A percentile compares a stretch with the other conserved stretches of the same genome.
phyloP scores from a whole-genome alignment of 345 rosid species.

The Eucalyptus dawsonii region DNA sequence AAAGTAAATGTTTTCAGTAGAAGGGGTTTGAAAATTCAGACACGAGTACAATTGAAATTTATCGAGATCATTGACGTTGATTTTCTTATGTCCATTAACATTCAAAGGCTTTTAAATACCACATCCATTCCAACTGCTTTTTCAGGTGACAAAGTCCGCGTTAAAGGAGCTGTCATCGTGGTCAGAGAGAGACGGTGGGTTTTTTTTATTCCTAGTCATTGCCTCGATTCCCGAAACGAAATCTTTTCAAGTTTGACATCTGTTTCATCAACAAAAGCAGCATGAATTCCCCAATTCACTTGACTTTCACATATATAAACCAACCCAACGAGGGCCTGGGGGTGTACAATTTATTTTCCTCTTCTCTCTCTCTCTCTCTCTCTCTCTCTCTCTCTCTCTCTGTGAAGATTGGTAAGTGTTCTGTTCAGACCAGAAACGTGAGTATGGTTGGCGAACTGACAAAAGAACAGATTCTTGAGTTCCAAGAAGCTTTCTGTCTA shows the following conservation, averaged over 20 bases:
- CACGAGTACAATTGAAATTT: neutral
- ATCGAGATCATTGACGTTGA: neutral
- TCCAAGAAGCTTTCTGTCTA: slow-evolving; percentile 58
- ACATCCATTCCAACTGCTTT: neutral
- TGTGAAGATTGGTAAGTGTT: neutral
- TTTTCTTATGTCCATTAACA: neutral
- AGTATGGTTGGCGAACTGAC: neutral
- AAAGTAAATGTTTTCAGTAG: neutral
- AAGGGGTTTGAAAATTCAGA: neutral
- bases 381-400: neutral
- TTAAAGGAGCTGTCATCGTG: neutral
- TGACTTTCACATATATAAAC: neutral
- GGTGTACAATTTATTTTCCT: neutral
- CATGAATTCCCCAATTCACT: neutral
- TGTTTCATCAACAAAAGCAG: neutral
- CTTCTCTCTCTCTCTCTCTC: neutral
- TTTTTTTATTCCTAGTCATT: neutral
- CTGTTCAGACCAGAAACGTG: neutral
- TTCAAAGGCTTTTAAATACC: neutral
- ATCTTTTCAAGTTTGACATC: neutral
- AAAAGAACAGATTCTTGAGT: slow-evolving; percentile 65
- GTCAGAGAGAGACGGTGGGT: neutral
- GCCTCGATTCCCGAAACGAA: neutral
- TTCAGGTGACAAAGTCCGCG: neutral
- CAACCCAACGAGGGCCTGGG: neutral